Evolutionary conservation across 192 early-diverging fungal genomes (phyloP).

Genomic region (Coemansia sp.): DNA sequence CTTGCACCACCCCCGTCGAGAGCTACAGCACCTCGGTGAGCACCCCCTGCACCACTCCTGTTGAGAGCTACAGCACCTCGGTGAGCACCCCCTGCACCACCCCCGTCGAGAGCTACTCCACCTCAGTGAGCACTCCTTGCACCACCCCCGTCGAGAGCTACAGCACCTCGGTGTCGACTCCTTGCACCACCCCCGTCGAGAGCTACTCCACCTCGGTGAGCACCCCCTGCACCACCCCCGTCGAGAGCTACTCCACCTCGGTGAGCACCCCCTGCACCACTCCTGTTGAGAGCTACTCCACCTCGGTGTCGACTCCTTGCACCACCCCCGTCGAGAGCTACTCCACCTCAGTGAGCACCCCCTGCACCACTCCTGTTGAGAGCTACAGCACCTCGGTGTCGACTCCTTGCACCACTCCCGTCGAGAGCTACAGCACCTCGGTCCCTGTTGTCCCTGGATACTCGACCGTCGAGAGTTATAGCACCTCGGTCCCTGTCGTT

Average conservation of each 20-base stretch:
- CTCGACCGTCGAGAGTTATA: conserved; percentile 15
- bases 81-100: background rate
- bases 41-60: background rate
- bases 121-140: background rate
- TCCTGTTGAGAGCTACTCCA: background rate
- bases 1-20: conserved; percentile 2
- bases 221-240: background rate
- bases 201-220: background rate
- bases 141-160: too few species aligned
- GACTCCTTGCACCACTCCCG: background rate
- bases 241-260: background rate
- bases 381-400: background rate
- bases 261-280: background rate
- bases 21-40: conserved; percentile 13
- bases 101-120: background rate
- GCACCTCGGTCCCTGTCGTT: conserved; percentile 2
- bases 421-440: conserved; percentile 7
- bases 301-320: background rate
- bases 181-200: background rate
- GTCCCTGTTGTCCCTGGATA: too few species aligned
- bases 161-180: background rate
- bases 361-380: background rate
- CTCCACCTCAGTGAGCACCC: background rate
- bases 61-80: background rate
- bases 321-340: conserved; percentile 2